A percentile compares a stretch with the other conserved stretches of the same genome.
Evolutionary conservation across 352 stramenopile species (phyloP).

Genomic region (Phytophthora idaei): DNA sequence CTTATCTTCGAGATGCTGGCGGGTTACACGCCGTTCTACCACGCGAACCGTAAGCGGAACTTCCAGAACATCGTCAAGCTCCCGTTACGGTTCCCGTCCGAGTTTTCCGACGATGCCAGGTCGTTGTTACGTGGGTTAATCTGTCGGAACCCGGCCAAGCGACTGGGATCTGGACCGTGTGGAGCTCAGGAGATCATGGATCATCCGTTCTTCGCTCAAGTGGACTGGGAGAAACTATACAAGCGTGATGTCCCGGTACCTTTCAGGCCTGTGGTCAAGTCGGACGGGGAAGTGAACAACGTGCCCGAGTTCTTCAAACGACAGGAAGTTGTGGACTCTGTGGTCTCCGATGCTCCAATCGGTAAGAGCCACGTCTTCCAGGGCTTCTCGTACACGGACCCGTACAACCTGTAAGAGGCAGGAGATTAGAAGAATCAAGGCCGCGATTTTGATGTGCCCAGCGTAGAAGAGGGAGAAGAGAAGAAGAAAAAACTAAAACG

Average conservation of each 20-base stretch:
- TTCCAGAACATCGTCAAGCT: slow-evolving; percentile 90
- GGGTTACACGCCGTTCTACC: slow-evolving; percentile 80
- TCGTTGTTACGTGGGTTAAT: slow-evolving; percentile 77
- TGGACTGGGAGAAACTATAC: slow-evolving; percentile 86
- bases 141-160: slow-evolving; percentile 75
- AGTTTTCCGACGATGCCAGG: slow-evolving; percentile 81
- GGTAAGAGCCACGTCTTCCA: slow-evolving; percentile 76
- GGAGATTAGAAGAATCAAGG: neutral
- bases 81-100: slow-evolving; percentile 67
- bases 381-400: slow-evolving; percentile 82
- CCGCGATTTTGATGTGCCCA: slow-evolving; percentile 29
- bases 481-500: slow-evolving; percentile 6
- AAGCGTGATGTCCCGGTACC: slow-evolving; percentile 70
- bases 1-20: slow-evolving; percentile 88
- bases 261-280: slow-evolving; percentile 71
- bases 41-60: slow-evolving; percentile 81
- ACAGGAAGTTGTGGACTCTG: slow-evolving; percentile 77
- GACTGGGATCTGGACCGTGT: slow-evolving; percentile 69
- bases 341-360: slow-evolving; percentile 59
- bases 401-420: slow-evolving; percentile 54
- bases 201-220: slow-evolving; percentile 78
- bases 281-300: slow-evolving; percentile 76
- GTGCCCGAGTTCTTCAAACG: slow-evolving; percentile 86
- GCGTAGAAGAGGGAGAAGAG: slow-evolving; percentile 20
- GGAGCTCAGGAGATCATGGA: slow-evolving; percentile 83